Conservation (phyloP, 257 asterid genomes). For the Knoxia roxburghii region DNA sequence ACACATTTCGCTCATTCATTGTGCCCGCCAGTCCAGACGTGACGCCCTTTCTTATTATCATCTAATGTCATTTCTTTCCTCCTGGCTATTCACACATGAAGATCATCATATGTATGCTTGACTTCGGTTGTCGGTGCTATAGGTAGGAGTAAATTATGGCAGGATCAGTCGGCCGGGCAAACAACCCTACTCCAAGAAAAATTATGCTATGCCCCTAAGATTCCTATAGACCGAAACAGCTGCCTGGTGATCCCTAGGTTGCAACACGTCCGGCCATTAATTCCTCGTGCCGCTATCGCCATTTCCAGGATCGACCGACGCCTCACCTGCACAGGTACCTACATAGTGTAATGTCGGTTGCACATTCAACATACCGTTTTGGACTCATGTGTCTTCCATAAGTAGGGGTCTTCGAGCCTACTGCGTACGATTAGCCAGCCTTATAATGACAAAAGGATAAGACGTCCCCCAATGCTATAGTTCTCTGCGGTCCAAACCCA, state of each 20-base stretch:
- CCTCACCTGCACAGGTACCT: conserved; percentile 28
- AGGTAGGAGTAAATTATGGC: neutral
- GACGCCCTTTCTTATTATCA: too few species aligned
- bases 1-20: too few species aligned
- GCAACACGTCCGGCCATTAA: conserved; percentile 4
- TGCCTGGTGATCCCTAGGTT: conserved; percentile 3
- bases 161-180: neutral
- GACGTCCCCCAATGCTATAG: neutral
- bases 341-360: conserved; percentile 18
- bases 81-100: too few species aligned
- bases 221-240: conserved; percentile 10
- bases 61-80: too few species aligned
- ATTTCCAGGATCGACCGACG: conserved; percentile 21
- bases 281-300: conserved; percentile 15
- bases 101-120: neutral
- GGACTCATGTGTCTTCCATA: conserved; percentile 4
- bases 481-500: too few species aligned
- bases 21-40: too few species aligned
- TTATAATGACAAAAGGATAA: neutral
- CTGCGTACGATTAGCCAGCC: conserved; percentile 2
- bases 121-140: neutral
- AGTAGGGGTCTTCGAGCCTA: neutral
- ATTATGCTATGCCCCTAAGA: neutral
- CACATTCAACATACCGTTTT: conserved; percentile 9
- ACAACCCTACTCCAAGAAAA: neutral